Percentiles rank a stretch among this genome's conserved stretches.
Conservation (phyloP, 805 yeast genomes). For the Schwanniomyces vanrijiae region DNA sequence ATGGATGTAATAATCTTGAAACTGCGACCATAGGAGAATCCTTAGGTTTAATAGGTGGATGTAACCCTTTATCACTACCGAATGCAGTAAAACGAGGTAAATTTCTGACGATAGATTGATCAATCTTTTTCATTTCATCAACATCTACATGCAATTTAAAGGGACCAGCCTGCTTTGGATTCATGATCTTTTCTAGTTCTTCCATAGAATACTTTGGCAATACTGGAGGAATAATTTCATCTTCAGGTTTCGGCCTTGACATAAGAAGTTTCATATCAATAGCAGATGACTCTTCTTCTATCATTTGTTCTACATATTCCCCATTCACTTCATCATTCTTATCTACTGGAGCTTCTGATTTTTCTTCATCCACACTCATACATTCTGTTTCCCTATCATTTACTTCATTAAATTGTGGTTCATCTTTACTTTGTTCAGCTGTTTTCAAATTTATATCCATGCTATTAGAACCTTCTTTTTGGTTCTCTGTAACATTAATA, state of each 20-base stretch:
- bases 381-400: background rate
- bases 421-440: background rate
- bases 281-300: slow-evolving; percentile 10
- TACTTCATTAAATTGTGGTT: background rate
- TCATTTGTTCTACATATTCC: background rate
- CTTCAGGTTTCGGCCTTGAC: slow-evolving; percentile 26
- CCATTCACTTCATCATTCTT: background rate
- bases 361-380: background rate
- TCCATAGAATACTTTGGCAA: slow-evolving; percentile 30
- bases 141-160: slow-evolving; percentile 47
- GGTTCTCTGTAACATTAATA: background rate
- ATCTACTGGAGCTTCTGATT: background rate
- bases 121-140: slow-evolving; percentile 44
- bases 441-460: background rate
- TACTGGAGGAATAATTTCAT: slow-evolving; percentile 24
- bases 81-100: slow-evolving; percentile 51
- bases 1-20: slow-evolving; percentile 63
- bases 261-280: slow-evolving; percentile 27
- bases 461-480: slow-evolving; percentile 2
- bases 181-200: slow-evolving; percentile 13
- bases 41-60: slow-evolving; percentile 19
- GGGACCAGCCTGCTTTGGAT: slow-evolving; percentile 22
- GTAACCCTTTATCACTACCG: slow-evolving; percentile 21
- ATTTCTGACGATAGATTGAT: slow-evolving; percentile 47
- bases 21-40: slow-evolving; percentile 49